Base-by-base conservation (phyloP, 2,329 filamentous ascomycete species). In the Verticillium alfalfae region DNA sequence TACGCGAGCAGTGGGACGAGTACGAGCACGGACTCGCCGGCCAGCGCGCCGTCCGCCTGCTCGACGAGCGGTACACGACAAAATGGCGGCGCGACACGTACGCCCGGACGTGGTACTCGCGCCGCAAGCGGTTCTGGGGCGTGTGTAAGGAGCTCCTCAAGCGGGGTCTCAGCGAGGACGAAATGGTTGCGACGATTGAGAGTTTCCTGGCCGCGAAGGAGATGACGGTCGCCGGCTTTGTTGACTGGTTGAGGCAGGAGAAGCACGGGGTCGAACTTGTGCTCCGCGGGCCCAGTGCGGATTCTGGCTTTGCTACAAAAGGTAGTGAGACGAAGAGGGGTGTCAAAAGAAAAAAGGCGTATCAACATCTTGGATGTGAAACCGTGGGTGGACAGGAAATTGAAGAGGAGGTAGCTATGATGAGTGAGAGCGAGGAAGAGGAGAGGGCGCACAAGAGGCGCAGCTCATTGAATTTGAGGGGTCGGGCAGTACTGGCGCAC, bases 1-100 rank as follows among this genome's bases (percentile, higher is more conserved):
- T 64, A 1, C 37, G 62, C 7, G 64, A 65, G 38, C 63, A 61
- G 12, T 65, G 64, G 64, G 64, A 61, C 54, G 64, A 65, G 57
- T 65, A 63, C 38, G 58, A 31, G 3, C 54, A 62, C 45, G 64
- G 64, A 9, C 31, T 61, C 7, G 39, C 58, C 6, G 63, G 57
- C 0, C 64, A 65, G 34, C 59, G 54, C 3, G 56, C 64, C 1
- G 59, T 65, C 34, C 60, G 62, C 26, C 22, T 37, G 15, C 61
- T 65, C 6, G 63, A 65, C 26, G 39, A 34, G 52, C 41, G 7
- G n/a, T 63, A 65, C 49, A 54, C 60, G 8, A 58, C 61, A 3
- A 64, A 60, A 9, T 64, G 64, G 64, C 64, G 63, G 2, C 62
- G 34, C 39, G 52, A 56, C 0, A 34, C 36, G 2, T 63, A 65